Evolutionary conservation across 2,329 filamentous ascomycete species (phyloP), one percentile per base, ranked within the genome.

Genomic region (Dryadomyces quercivorus): DNA sequence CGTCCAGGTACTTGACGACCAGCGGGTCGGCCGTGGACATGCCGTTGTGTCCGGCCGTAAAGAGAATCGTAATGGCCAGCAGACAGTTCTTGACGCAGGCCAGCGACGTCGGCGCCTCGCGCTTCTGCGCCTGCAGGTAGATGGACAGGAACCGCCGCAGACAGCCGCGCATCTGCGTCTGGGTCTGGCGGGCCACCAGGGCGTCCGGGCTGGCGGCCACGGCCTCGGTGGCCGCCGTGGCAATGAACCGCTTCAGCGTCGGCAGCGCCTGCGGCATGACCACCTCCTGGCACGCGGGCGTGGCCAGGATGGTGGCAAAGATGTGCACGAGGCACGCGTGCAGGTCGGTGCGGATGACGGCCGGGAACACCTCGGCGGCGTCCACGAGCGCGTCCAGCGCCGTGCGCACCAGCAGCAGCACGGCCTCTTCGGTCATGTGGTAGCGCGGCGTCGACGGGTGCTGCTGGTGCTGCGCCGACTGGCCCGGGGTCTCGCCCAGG

Each of bases 261-360:
- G 93, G 88, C 16, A 98, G 77, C 2, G 90, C 85, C 68, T 94
- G 88, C 0, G 93, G 92, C 1, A 97, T 85, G 36, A 97, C 88
- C 42, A 88, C 78, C 26, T 88, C 81, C 69, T 98, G 94, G 64
- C 92, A 97, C 12, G 82, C 77, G 0, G 88, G 85, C 0, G 90
- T 96, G 15, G 88, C 86, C 13, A 98, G 78, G 55, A 95, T 93
- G 0, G 90, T 95, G 53, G 88, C 86, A 65, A 97, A 96, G 54
- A 97, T 95, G 71, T 98, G 91, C 51, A 98, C 80, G 61, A 97
- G 95, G 64, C 92, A 97, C 43, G 93, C 92, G 65, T 97, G 90
- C 7, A 98, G 77, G 66, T 98, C 93, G 10, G 90, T 92, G 65
- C 93, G 93, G 73, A 98, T 98, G 62, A 98, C 91, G 2, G 88